Evolutionary conservation across 768 basidiomycete species (phyloP).

Genomic region (Phlegmacium glaucopus): DNA sequence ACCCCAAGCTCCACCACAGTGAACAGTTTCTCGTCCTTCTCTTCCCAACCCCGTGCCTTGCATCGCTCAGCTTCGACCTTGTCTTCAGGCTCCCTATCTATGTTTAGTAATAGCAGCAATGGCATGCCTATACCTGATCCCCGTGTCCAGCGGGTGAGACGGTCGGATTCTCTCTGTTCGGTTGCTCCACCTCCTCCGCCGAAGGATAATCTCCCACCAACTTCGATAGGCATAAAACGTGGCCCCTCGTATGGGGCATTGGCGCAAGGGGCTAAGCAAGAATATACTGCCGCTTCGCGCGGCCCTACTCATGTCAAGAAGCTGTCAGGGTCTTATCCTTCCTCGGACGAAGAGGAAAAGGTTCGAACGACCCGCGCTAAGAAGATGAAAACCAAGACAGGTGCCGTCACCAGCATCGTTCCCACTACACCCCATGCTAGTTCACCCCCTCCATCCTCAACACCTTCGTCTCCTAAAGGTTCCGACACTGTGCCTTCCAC

Average conservation of each 20-base stretch:
- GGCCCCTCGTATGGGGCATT: slow-evolving; percentile 55
- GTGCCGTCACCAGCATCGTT: slow-evolving; percentile 4
- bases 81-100: slow-evolving; percentile 42
- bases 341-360: slow-evolving; percentile 79
- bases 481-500: slow-evolving; percentile 4
- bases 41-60: slow-evolving; percentile 34
- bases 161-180: slow-evolving; percentile 44
- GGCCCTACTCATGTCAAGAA: slow-evolving; percentile 28
- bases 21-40: slow-evolving; percentile 17
- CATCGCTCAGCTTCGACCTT: slow-evolving; percentile 47
- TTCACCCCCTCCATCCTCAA: slow-evolving; percentile 12
- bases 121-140: slow-evolving; percentile 39
- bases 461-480: slow-evolving; percentile 10
- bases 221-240: slow-evolving; percentile 42
- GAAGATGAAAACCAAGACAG: slow-evolving; percentile 45
- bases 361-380: slow-evolving; percentile 55
- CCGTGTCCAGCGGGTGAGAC: slow-evolving; percentile 48
- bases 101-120: slow-evolving; percentile 35
- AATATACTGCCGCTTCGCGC: background rate
- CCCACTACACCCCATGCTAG: slow-evolving; percentile 10
- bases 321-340: slow-evolving; percentile 40
- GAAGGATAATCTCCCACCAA: slow-evolving; percentile 24
- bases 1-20: slow-evolving; percentile 3
- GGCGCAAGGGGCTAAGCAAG: slow-evolving; percentile 23
- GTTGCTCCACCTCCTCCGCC: slow-evolving; percentile 28